A percentile compares a stretch with the other conserved stretches of the same genome.
phyloP scores from a whole-genome alignment of 352 stramenopile species.

The Pythium vanterpoolii region DNA sequence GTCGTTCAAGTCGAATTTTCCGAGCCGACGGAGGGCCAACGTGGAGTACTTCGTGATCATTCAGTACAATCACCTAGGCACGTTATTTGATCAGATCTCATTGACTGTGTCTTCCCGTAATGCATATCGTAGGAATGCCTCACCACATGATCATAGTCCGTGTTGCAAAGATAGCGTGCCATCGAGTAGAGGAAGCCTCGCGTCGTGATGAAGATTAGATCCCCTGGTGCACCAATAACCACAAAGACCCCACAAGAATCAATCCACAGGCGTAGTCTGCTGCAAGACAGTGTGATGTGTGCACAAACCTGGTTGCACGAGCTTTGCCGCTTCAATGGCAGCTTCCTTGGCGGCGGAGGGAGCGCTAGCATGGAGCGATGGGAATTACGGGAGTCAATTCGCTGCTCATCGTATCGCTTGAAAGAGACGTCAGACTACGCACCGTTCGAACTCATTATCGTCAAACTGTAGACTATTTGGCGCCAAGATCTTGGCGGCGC shows the following conservation, averaged over 20 bases:
- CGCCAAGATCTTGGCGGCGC: constrained; percentile 48
- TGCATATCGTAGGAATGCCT: neutral
- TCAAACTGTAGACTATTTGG: constrained; percentile 78
- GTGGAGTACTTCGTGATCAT: constrained; percentile 57
- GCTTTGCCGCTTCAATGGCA: constrained; percentile 51
- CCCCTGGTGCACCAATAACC: constrained; percentile 28
- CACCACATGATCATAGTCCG: constrained; percentile 76
- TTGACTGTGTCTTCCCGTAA: neutral
- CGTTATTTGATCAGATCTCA: neutral
- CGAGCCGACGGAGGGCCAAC: constrained; percentile 55
- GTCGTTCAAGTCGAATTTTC: constrained; percentile 56
- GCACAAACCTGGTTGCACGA: constrained; percentile 52
- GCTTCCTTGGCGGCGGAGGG: constrained; percentile 54
- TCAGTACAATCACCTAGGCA: constrained; percentile 55
- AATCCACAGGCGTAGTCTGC: neutral
- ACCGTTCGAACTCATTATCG: constrained; percentile 73
- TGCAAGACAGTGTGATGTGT: neutral
- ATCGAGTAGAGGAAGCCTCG: constrained; percentile 68
- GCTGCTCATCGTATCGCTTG: neutral
- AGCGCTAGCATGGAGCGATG: constrained; percentile 29
- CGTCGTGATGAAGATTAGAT: constrained; percentile 81
- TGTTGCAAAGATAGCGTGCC: constrained; percentile 54
- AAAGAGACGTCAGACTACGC: neutral
- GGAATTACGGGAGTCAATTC: neutral
- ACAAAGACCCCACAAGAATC: neutral